phyloP scores from a whole-genome alignment of 1,284 basidiomycete genomes.

The Trametes pubescens region DNA sequence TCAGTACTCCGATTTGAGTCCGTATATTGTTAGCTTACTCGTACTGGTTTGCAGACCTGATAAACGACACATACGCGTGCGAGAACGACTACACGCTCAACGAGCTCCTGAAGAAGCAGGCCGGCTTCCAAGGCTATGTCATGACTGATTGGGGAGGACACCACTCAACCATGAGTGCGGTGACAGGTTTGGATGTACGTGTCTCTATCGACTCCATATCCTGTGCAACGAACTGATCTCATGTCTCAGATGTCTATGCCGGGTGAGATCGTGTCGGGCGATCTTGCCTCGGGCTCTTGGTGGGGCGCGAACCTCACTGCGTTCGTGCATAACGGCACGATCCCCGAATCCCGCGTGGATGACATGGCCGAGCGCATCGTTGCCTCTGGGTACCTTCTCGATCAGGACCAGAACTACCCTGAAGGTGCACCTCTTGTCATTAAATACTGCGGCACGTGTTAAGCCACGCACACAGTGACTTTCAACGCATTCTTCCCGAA shows the following conservation, averaged over 20 bases:
- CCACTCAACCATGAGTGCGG: conserved; percentile 62
- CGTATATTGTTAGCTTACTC: neutral
- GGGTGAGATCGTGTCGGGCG: conserved; percentile 63
- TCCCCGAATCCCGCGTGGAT: conserved; percentile 68
- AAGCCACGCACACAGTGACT: conserved; percentile 46
- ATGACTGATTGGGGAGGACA: conserved; percentile 77
- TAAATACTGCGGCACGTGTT: conserved; percentile 33
- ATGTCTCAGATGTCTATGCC: conserved; percentile 70
- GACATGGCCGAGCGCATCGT: conserved; percentile 76
- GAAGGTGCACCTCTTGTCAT: conserved; percentile 28
- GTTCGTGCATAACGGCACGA: conserved; percentile 74
- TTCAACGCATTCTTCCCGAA: conserved; percentile 67
- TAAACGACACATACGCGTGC: conserved; percentile 85
- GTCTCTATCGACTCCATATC: neutral
- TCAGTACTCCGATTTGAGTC: conserved; percentile 34
- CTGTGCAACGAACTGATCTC: neutral
- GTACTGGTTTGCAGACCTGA: conserved; percentile 49
- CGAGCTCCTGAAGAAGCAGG: conserved; percentile 80
- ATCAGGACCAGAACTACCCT: conserved; percentile 75
- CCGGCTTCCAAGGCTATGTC: conserved; percentile 81
- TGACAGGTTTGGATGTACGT: conserved; percentile 75
- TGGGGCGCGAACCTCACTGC: conserved; percentile 69
- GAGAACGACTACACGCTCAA: conserved; percentile 82
- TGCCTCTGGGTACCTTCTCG: conserved; percentile 65
- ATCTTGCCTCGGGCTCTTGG: conserved; percentile 55